Base-by-base conservation (phyloP, 352 stramenopile species). In the Globisporangium camurandrum region DNA sequence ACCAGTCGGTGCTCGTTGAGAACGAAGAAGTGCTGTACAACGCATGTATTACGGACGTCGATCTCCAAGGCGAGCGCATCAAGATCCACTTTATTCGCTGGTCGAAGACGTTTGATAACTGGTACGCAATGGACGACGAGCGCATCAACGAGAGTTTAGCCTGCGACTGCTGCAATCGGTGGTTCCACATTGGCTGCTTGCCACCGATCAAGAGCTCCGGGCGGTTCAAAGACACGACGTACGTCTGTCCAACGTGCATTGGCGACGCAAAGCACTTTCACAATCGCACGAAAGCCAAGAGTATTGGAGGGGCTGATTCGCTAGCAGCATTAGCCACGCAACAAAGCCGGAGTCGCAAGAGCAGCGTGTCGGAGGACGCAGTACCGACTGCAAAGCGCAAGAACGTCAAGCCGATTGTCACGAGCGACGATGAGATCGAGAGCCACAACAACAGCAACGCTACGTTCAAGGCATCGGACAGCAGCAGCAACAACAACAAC, bases 111-210 rank as follows among this genome's bases (percentile, higher is more conserved):
- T 93, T 93, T 51, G 82, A 93, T 43, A 75, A 88, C 53, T 93
- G 82, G 82, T 93, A 93, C 58, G 66, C 79, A 11, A 93, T 93
- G 82, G 82, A 93, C 55, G 82, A 93, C 59, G 82, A 93, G 51
- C 79, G 78, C 52, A 88, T 93, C 46, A 93, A 93, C 56, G 82
- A 93, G 54, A 89, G 77, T 52, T 63, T 93, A n/a, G 82, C 82
- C 17, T 93, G 82, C 68, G 82, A 93, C 54, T 88, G 82, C 62
- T 93, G 82, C 59, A 93, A 93, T 58, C 67, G 76, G 14, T 93
- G 82, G 82, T 93, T 93, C 57, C 82, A 93, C 57, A 93, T 93
- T 34, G 77, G 74, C 45, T 93, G 82, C 43, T 49, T 93, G 16
- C 82, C 82, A 20, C 75, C 76, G 20, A 90, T 93, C 56, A 93